Evolutionary conservation across 495 filamentous ascomycete genomes (phyloP), one percentile per base, ranked within the genome.

Genomic region (Hypomontagnella monticulosa): DNA sequence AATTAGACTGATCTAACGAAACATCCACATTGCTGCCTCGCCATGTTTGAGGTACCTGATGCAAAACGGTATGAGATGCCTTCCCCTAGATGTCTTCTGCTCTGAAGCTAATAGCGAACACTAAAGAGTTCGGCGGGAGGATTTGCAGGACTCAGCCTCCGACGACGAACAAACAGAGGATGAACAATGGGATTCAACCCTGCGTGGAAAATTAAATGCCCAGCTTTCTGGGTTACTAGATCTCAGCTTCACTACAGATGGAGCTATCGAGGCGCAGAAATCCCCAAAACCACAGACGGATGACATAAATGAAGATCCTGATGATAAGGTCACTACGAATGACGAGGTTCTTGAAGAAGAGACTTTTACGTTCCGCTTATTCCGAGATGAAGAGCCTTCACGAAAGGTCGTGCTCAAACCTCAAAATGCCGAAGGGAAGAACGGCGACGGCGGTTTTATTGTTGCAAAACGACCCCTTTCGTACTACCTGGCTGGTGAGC

Each of bases 321-420:
- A 43, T 15, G 55, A 63, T 14, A 68, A 63, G 23, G 23, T 27
- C 3, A 27, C 6, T 10, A 56, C 40, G 7, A 66, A 53, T 38
- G 51, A 32, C 36, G 48, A 57, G 8, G 62, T 66, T 14, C 40
- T 61, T 4, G 69, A 63, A 23, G 75, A 78, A 14, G 72, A 74
- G n/a, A 77, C 77, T 33, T 82, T 83, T 47, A 79, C 78, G 18
- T 85, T 87, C 70, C 76, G 79, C 2, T 77, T 86, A 46, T 87
- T 87, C 59, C 78, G 81, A 33, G 74, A 77, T n/a, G 71, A 76
- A 14, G 67, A 66, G 14, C 63, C 74, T 0, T 68, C 67, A 3
- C 73, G 68, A 15, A 78, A 75, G 27, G 73, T 81, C 8, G 64
- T 80, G 8, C 70, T 79, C 23, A 61, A 50, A 33, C 43, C 70